phyloP scores from a whole-genome alignment of 257 asterid species.

The Parsonsia alboflavescens region DNA sequence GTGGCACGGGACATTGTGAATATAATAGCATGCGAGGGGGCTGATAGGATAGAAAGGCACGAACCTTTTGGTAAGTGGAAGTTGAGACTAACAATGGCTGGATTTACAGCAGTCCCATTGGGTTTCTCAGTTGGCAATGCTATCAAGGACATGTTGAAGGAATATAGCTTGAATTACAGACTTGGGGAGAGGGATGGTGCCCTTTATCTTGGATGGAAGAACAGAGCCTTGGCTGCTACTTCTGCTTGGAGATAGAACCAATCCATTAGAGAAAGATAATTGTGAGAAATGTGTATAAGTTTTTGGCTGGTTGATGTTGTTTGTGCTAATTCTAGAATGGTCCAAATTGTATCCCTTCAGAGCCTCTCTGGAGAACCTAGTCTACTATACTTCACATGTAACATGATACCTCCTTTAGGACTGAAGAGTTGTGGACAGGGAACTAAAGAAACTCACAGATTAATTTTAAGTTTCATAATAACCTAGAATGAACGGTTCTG shows the following conservation, averaged over 20 bases:
- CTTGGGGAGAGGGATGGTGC: slow-evolving; percentile 56
- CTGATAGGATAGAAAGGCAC: slow-evolving; percentile 79
- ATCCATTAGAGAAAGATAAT: neutral
- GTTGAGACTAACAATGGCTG: slow-evolving; percentile 65
- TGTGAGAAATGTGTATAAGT: neutral
- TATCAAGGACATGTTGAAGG: slow-evolving; percentile 48
- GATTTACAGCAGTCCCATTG: slow-evolving; percentile 53
- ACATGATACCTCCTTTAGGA: slow-evolving; percentile 13
- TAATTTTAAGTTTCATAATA: neutral
- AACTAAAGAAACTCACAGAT: neutral
- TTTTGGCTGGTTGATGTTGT: slow-evolving; percentile 1
- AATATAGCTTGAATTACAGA: slow-evolving; percentile 52
- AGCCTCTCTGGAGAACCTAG: neutral
- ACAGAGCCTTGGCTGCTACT: slow-evolving; percentile 53
- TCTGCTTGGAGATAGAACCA: slow-evolving; percentile 72
- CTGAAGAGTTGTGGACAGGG: neutral
- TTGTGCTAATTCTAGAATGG: slow-evolving; percentile 7
- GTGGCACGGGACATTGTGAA: slow-evolving; percentile 81
- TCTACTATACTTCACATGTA: slow-evolving; percentile 13
- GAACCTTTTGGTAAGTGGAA: slow-evolving; percentile 89
- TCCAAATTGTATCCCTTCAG: neutral
- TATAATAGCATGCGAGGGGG: slow-evolving; percentile 82
- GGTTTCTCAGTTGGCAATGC: slow-evolving; percentile 56
- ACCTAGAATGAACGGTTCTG: too few relatives aligned
- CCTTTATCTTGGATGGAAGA: slow-evolving; percentile 82